These are phyloP conservation scores for Eremothecium sinecaudum DNA, from an alignment of 1,139 yeast genomes.

Conservation along the genomic window DNA sequence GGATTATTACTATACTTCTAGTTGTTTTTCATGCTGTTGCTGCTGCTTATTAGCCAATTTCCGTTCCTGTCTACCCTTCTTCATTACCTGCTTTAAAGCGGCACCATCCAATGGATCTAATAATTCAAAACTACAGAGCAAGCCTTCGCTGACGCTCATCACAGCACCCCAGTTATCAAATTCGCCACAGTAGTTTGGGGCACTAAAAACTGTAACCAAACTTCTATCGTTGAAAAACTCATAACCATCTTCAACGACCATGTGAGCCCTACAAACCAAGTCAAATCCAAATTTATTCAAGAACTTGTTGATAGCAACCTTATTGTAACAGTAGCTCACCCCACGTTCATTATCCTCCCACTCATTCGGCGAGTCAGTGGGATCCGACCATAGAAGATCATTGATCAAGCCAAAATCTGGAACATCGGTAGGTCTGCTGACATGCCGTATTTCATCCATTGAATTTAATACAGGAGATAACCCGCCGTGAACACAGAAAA, in stretches of 20 bases:
- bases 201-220: constrained; percentile 87
- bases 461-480: constrained; percentile 82
- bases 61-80: constrained; percentile 73
- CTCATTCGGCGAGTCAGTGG: constrained; percentile 87
- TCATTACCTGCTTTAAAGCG: constrained; percentile 89
- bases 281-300: constrained; percentile 83
- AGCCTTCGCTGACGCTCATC: constrained; percentile 90
- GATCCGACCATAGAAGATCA: constrained; percentile 93
- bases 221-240: constrained; percentile 93
- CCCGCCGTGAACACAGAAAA: constrained; percentile 97
- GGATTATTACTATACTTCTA: too few relatives aligned
- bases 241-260: constrained; percentile 98
- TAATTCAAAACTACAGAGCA: constrained; percentile 84
- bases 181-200: constrained; percentile 97
- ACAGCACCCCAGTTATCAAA: constrained; percentile 99
- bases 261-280: constrained; percentile 92
- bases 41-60: constrained; percentile 42
- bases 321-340: constrained; percentile 90
- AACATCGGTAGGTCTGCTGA: constrained; percentile 92
- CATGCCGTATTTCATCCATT: constrained; percentile 84
- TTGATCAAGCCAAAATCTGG: constrained; percentile 91
- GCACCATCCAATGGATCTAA: constrained; percentile 89
- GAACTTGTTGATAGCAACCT: constrained; percentile 87
- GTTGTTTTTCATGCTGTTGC: constrained; percentile 13
- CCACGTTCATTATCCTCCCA: constrained; percentile 99